Evolutionary conservation across 1,139 yeast species (phyloP).

Genomic region (Yamadazyma sp.): DNA sequence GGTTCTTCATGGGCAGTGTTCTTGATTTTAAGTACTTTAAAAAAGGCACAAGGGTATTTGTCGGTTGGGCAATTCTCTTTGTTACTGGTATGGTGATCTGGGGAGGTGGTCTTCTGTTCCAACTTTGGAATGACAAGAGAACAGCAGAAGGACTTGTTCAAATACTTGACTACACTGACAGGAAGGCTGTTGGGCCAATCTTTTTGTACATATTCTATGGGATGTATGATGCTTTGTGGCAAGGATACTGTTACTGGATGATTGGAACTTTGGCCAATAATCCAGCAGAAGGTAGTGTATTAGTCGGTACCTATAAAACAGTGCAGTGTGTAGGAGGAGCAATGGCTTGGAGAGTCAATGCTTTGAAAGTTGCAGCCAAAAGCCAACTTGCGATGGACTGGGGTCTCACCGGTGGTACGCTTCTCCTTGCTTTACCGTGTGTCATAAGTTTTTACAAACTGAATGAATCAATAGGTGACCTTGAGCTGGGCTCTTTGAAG

Average conservation of each 20-base stretch:
- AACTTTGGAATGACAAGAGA: slow-evolving; percentile 43
- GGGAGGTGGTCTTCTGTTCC: slow-evolving; percentile 64
- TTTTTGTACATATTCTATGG: slow-evolving; percentile 64
- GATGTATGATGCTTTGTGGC: slow-evolving; percentile 56
- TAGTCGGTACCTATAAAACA: slow-evolving; percentile 64
- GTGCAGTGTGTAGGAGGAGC: slow-evolving; percentile 66
- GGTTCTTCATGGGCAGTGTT: slow-evolving; percentile 46
- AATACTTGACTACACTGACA: slow-evolving; percentile 47
- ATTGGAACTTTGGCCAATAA: slow-evolving; percentile 60
- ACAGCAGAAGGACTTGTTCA: slow-evolving; percentile 12
- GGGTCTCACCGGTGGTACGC: slow-evolving; percentile 7
- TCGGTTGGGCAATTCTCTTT: slow-evolving; percentile 46
- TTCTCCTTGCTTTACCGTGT: slow-evolving; percentile 6
- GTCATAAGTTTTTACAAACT: background rate
- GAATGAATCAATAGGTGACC: background rate
- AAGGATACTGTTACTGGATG: slow-evolving; percentile 55
- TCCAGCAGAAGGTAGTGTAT: slow-evolving; percentile 55
- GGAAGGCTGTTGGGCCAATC: slow-evolving; percentile 55
- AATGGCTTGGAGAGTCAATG: slow-evolving; percentile 51
- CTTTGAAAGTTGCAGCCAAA: slow-evolving; percentile 1
- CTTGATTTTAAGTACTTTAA: slow-evolving; percentile 44
- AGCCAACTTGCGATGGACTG: slow-evolving; percentile 7
- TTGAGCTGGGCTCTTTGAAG: background rate
- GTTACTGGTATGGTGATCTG: slow-evolving; percentile 49
- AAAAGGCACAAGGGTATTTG: slow-evolving; percentile 46